A percentile compares a stretch with the other conserved stretches of the same genome.
Conservation (phyloP, 2,329 filamentous ascomycete species). For the Tolypocladium guangdongense region DNA sequence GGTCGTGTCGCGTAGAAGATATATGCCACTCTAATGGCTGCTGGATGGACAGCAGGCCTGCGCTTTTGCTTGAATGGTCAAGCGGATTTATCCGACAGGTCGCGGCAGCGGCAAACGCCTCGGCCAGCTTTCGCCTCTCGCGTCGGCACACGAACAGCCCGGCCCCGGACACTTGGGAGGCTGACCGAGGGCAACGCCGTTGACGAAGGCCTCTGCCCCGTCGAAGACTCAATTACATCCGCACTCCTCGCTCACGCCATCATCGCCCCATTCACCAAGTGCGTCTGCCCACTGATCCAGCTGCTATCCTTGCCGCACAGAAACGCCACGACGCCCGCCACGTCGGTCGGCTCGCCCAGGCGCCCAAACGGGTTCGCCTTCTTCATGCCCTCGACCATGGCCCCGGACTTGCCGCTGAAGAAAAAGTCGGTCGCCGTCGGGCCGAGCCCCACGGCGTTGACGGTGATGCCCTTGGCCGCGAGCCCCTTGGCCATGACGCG, state of each 20-base stretch:
- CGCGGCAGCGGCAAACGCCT: no score
- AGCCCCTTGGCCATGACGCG: constrained; percentile 45
- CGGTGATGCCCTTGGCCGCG: constrained; percentile 35
- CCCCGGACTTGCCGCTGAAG: constrained; percentile 35
- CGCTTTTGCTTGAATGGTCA: no score
- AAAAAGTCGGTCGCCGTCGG: constrained; percentile 48
- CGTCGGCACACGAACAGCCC: no score
- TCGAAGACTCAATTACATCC: no score
- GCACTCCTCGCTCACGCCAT: neutral
- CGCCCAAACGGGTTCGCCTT: constrained; percentile 8
- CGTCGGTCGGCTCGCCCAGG: constrained; percentile 9
- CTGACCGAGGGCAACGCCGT: no score
- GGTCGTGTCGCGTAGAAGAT: no score
- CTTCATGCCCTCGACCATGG: constrained; percentile 29
- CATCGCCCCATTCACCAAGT: constrained; percentile 9
- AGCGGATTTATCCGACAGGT: no score
- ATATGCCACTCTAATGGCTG: no score
- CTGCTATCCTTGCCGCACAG: constrained; percentile 9
- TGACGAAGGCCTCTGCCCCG: no score
- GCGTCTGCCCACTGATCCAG: constrained; percentile 9
- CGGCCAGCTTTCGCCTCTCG: no score
- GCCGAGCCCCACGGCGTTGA: constrained; percentile 28
- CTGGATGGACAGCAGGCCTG: no score
- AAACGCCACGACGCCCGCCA: constrained; percentile 10
- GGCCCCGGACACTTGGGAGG: no score